Conservation (phyloP, 805 yeast genomes). For the Saccharomycopsis fermentans region DNA sequence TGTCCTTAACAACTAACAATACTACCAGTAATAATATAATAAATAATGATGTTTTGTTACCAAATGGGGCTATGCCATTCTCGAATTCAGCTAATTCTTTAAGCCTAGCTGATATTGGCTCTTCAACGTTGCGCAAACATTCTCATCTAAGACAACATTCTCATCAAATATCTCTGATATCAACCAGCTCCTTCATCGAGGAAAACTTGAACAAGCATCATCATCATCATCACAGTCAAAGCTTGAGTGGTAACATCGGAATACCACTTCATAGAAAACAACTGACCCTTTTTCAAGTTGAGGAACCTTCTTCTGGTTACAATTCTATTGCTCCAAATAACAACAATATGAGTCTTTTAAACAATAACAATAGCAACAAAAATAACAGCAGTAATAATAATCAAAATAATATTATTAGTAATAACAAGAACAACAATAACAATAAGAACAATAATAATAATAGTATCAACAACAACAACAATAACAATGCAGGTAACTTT, state of each 20-base stretch:
- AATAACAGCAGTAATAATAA: not conserved
- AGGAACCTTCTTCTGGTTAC: not conserved
- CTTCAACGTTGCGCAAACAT: not conserved
- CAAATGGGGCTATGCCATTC: not conserved
- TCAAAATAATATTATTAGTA: not conserved
- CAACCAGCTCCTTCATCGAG: not conserved
- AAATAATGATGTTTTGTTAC: not conserved
- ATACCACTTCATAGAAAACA: slow-evolving; percentile 1
- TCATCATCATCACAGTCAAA: not conserved
- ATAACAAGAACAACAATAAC: no score
- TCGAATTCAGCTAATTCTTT: not conserved
- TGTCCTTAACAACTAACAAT: not conserved
- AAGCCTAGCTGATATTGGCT: not conserved
- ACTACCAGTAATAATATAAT: not conserved
- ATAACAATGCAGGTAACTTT: not conserved
- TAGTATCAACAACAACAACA: not conserved
- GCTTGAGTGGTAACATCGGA: not conserved
- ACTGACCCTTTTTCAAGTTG: not conserved
- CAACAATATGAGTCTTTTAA: not conserved
- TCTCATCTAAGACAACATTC: not conserved
- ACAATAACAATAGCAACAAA: not conserved
- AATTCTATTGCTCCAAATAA: not conserved
- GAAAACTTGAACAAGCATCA: not conserved
- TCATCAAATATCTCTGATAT: not conserved
- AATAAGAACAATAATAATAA: no score